A percentile compares a stretch with the other conserved stretches of the same genome.
Evolutionary conservation across 2,329 filamentous ascomycete genomes (phyloP).

Genomic region (Botryosphaeria dothidea): DNA sequence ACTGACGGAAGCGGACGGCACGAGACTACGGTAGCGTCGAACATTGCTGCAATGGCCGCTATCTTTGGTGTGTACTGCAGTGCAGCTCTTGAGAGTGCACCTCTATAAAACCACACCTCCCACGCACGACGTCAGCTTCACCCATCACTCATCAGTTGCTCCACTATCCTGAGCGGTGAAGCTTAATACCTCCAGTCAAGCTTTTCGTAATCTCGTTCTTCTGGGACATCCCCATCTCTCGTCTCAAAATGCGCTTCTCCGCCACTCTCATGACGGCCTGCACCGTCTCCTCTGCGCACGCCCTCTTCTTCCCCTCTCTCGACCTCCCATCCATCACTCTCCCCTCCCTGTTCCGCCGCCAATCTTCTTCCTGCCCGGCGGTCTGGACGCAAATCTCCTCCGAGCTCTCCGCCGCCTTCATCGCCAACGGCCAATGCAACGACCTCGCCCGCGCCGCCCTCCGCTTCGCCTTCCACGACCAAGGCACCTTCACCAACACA

Average conservation of each 20-base stretch:
- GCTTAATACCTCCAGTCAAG: too few relatives aligned
- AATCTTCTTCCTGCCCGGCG: conserved; percentile 23
- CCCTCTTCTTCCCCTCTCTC: neutral
- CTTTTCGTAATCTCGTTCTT: neutral
- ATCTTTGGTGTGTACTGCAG: too few relatives aligned
- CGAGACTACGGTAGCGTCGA: too few relatives aligned
- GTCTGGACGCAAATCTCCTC: conserved; percentile 28
- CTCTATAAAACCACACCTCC: too few relatives aligned
- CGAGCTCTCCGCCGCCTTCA: conserved; percentile 26
- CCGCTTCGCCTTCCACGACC: conserved; percentile 35
- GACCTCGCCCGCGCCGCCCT: conserved; percentile 30
- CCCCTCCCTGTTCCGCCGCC: neutral
- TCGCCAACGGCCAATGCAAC: conserved; percentile 25
- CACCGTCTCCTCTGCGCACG: neutral
- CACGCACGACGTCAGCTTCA: too few relatives aligned
- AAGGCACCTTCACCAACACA: conserved; percentile 14
- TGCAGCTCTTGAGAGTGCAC: too few relatives aligned
- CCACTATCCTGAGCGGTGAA: too few relatives aligned
- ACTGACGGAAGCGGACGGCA: too few relatives aligned
- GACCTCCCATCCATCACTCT: neutral
- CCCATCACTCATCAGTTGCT: too few relatives aligned
- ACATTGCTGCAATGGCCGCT: too few relatives aligned
- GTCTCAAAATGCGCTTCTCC: neutral
- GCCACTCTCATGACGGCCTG: neutral
- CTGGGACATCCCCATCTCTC: neutral